Conservation (phyloP, 768 basidiomycete genomes). For the Hygrophorus pudorinus region DNA sequence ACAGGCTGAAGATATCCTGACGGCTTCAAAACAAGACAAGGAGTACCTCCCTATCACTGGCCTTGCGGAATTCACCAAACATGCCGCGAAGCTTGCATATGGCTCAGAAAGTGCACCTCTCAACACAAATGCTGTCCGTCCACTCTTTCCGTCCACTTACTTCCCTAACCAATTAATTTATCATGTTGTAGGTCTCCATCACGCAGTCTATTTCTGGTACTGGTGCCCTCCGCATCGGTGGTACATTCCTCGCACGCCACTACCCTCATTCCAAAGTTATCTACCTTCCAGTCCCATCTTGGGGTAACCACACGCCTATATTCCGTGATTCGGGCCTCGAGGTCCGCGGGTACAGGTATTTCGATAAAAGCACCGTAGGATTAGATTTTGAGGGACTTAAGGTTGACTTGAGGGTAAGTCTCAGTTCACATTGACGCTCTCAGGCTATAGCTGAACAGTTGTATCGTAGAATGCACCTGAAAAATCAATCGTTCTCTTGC, state of each 20-base stretch:
- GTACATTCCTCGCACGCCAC: conserved; percentile 81
- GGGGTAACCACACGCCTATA: conserved; percentile 94
- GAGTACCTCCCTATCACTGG: conserved; percentile 97
- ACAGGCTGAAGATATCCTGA: conserved; percentile 71
- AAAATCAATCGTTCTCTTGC: conserved; percentile 78
- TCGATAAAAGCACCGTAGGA: conserved; percentile 85
- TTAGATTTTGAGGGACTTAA: conserved; percentile 89
- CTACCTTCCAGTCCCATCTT: conserved; percentile 88
- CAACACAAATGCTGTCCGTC: conserved; percentile 59
- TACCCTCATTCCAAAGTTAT: conserved; percentile 82
- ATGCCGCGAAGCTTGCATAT: conserved; percentile 85
- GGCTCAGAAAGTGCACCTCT: conserved; percentile 71
- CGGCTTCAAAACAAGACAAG: conserved; percentile 66
- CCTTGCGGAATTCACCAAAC: conserved; percentile 73
- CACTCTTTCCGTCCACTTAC: neutral
- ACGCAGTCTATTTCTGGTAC: conserved; percentile 97
- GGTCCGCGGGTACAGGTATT: conserved; percentile 89
- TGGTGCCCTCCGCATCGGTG: conserved; percentile 93
- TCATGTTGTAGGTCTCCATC: conserved; percentile 51
- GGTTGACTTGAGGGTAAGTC: conserved; percentile 67
- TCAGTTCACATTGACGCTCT: neutral
- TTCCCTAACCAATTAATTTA: neutral
- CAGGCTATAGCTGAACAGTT: neutral
- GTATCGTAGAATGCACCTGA: conserved; percentile 54
- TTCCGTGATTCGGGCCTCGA: conserved; percentile 93